These are phyloP conservation scores for Coccomyxa subellipsoidea DNA, from an alignment of 163 green algal species.

Conservation along the genomic window DNA sequence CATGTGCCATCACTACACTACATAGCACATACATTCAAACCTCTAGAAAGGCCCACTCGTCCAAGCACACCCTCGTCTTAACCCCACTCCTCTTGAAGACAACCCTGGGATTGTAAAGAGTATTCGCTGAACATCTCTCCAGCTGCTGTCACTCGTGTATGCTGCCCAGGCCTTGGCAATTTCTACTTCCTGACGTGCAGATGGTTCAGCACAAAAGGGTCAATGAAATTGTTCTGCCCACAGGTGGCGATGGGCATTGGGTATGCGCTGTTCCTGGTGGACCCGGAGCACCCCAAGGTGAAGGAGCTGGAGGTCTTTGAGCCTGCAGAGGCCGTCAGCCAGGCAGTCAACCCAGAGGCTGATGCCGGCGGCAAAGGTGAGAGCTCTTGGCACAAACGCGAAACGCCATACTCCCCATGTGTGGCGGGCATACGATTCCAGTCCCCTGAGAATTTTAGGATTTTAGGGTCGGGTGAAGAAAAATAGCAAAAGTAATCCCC, in stretches of 20 bases:
- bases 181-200: neutral
- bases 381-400: neutral
- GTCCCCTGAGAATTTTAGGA: no score
- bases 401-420: no score
- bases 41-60: no score
- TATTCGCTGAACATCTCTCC: neutral
- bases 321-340: neutral
- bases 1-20: neutral
- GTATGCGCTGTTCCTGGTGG: slow-evolving; percentile 83
- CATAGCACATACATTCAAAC: neutral
- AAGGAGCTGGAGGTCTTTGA: slow-evolving; percentile 35
- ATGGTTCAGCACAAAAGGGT: neutral
- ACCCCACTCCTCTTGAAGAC: neutral
- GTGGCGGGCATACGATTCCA: no score
- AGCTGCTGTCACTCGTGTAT: neutral
- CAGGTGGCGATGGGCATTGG: slow-evolving; percentile 73
- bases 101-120: neutral
- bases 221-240: neutral
- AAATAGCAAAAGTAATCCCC: no score
- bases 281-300: slow-evolving; percentile 36
- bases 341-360: neutral
- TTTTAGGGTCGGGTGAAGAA: no score
- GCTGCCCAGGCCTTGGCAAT: neutral
- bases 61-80: no score
- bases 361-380: neutral